Percentiles rank a stretch among this genome's conserved stretches.
These are phyloP conservation scores for Aquilaria agallochum DNA, from an alignment of 441 rosid species.

Conservation along the genomic window DNA sequence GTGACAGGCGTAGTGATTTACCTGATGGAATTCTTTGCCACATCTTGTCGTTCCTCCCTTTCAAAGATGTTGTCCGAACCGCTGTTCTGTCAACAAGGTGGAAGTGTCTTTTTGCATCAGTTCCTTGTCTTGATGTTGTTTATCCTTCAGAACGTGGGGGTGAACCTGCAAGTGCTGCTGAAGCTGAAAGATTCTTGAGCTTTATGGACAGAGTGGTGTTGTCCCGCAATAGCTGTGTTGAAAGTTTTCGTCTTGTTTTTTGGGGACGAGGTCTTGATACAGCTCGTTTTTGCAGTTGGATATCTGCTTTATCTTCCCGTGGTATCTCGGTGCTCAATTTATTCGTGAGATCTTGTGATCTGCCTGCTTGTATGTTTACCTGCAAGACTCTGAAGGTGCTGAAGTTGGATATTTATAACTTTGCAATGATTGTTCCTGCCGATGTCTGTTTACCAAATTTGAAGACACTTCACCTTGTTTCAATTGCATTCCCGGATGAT, in stretches of 20 bases:
- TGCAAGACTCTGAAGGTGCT: background rate
- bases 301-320: no score
- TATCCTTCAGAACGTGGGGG: no score
- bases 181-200: background rate
- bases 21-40: background rate
- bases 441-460: background rate
- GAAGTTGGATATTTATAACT: background rate
- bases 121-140: background rate
- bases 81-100: background rate
- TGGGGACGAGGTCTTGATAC: background rate
- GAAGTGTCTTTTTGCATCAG: background rate
- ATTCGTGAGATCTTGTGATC: background rate
- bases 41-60: background rate
- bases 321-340: background rate
- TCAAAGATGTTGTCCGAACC: background rate
- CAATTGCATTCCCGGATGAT: background rate
- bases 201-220: background rate
- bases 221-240: background rate
- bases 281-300: no score
- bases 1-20: background rate
- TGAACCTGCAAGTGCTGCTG: background rate
- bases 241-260: background rate
- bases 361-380: background rate
- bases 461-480: background rate
- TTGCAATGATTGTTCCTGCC: background rate